Evolutionary conservation across 1,284 basidiomycete genomes (phyloP), one percentile per base, ranked within the genome.

Genomic region (Ganoderma resinaceum): DNA sequence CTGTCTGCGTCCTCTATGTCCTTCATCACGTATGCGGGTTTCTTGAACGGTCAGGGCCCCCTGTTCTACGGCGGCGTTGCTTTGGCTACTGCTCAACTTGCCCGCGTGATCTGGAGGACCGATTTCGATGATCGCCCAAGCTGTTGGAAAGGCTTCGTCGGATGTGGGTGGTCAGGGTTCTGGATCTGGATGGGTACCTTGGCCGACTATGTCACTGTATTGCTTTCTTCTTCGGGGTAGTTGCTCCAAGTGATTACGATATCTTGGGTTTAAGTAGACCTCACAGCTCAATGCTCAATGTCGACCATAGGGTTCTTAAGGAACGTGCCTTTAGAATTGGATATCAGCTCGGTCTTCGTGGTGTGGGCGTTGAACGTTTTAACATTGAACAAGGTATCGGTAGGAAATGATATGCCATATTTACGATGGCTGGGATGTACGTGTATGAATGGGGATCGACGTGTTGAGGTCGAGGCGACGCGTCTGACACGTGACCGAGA

Each of bases 101-200:
- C 88, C 1, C 93, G 95, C 74, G 90, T 98, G 46, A 82, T 98
- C n/a, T 84, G 86, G 71, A 83, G 80, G 33, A 95, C 95, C 8
- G 85, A 98, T 75, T 95, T 97, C 70, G 86, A 98, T 72, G 82
- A 80, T 69, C 86, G 95, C 9, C 76, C 83, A n/a, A 96, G 96
- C 78, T 98, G 97, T 79, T 98, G 96, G 96, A 86, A 85, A 73
- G 95, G 94, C 38, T 99, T 99, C 75, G 87, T 89, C 29, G 91
- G 91, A 11, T 99, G 97, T 79, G 93, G 95, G 0, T 95, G 92
- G 86, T 84, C 95, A 38, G 97, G 97, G 0, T 92, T 94, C 72
- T 92, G 95, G 87, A 84, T 99, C 11, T 98, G 94, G 91, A 86
- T 89, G 76, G 97, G 97, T 2, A 85, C 95, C 20, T 78, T 91